phyloP scores from a whole-genome alignment of 2,329 filamentous ascomycete species.

The Talaromyces sp. region DNA sequence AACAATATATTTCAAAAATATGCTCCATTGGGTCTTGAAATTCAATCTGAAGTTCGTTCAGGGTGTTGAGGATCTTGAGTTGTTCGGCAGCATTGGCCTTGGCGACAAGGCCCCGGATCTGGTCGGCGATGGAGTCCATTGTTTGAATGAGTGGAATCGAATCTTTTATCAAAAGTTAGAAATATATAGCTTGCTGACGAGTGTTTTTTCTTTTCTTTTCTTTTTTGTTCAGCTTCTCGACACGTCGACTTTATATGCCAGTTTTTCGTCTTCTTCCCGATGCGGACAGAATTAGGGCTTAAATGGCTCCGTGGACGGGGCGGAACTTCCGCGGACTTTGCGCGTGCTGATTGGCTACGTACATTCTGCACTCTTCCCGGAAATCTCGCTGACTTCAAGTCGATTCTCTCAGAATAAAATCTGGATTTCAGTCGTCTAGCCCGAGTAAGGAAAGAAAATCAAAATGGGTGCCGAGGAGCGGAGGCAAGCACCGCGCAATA shows the following conservation, averaged over 20 bases:
- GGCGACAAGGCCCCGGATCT: conserved; percentile 1
- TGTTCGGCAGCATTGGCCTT: background rate
- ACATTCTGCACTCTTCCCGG: background rate
- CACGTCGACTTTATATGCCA: background rate
- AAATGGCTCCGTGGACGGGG: background rate
- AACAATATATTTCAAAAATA: background rate
- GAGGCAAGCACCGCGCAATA: conserved; percentile 11
- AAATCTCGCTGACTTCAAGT: background rate
- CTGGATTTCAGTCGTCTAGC: background rate
- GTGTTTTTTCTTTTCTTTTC: no score
- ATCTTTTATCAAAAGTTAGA: background rate
- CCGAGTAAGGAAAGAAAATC: background rate
- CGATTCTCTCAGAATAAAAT: background rate
- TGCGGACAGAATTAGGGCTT: background rate
- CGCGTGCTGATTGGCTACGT: conserved; percentile 1
- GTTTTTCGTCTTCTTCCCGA: background rate
- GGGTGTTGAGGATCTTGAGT: background rate
- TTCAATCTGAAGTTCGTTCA: background rate
- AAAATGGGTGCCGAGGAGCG: conserved; percentile 8
- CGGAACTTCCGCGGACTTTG: background rate
- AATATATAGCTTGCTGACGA: background rate
- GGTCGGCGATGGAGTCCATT: conserved; percentile 2
- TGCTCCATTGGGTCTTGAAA: conserved; percentile 4
- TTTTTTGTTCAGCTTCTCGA: no score
- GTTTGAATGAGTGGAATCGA: background rate